Evolutionary conservation across 2,329 filamentous ascomycete species (phyloP).

Genomic region (Alternaria hordeiaustralica): DNA sequence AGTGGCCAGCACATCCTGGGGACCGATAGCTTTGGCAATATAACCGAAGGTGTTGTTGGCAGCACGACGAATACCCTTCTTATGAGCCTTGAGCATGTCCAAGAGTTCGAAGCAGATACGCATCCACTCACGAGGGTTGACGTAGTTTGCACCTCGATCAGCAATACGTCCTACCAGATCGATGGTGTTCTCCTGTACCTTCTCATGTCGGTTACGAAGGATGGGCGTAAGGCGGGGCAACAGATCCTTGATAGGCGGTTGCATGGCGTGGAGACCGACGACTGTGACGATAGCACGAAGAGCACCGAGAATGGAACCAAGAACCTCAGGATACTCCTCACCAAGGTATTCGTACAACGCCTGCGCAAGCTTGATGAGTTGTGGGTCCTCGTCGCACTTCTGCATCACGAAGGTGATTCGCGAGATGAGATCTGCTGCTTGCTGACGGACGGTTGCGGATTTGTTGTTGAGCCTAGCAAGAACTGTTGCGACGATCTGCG

Average conservation of each 20-base stretch:
- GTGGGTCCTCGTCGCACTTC: conserved; percentile 92
- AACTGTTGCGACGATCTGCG: conserved; percentile 96
- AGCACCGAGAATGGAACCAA: conserved; percentile 94
- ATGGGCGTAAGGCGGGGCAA: conserved; percentile 97
- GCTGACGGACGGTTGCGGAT: conserved; percentile 92
- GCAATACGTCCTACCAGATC: conserved; percentile 97
- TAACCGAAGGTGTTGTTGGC: conserved; percentile 99
- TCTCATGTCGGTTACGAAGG: conserved; percentile 96
- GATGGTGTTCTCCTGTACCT: conserved; percentile 99
- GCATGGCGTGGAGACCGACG: conserved; percentile 97
- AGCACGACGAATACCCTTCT: conserved; percentile 96
- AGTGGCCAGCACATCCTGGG: conserved; percentile 94
- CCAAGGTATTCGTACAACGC: conserved; percentile 98
- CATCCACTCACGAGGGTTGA: conserved; percentile 99
- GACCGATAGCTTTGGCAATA: conserved; percentile 98
- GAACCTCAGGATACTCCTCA: conserved; percentile 97
- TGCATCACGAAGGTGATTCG: conserved; percentile 99
- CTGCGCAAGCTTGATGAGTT: conserved; percentile 93
- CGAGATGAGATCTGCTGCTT: conserved; percentile 94
- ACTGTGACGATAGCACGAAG: conserved; percentile 96
- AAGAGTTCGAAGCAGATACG: conserved; percentile 98
- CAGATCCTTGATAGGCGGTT: conserved; percentile 95
- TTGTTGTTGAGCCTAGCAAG: conserved; percentile 98
- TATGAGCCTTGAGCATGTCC: conserved; percentile 99
- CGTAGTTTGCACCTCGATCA: conserved; percentile 92